These are phyloP conservation scores for cucumber (Cucumis sativus) DNA, from an alignment of 306 rosid species.

Conservation along the genomic window DNA sequence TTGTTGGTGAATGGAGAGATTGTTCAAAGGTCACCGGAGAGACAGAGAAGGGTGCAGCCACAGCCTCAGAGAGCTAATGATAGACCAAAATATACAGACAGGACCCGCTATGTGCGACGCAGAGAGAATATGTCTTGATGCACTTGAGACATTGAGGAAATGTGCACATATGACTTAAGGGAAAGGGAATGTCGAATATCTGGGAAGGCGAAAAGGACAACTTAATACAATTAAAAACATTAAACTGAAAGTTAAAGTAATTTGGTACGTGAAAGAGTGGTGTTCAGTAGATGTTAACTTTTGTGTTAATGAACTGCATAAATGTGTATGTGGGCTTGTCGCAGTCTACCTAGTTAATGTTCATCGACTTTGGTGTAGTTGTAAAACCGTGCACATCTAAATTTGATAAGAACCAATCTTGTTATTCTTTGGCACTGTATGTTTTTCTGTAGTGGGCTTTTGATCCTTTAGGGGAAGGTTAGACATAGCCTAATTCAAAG, in stretches of 20 bases:
- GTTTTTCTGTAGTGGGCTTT: neutral
- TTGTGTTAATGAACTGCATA: neutral
- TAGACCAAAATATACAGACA: slow-evolving; percentile 84
- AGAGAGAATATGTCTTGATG: slow-evolving; percentile 52
- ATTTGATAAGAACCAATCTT: neutral
- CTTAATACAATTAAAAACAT: neutral
- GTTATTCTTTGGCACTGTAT: neutral
- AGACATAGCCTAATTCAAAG: neutral
- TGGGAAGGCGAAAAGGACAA: neutral
- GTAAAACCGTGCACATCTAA: neutral
- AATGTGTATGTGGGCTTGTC: neutral
- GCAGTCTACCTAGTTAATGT: neutral
- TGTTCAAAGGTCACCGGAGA: slow-evolving; percentile 84
- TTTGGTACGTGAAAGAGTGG: neutral
- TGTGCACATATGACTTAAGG: neutral
- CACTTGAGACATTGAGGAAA: neutral
- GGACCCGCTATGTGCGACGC: slow-evolving; percentile 66
- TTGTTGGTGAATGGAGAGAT: slow-evolving; percentile 87
- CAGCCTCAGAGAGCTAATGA: slow-evolving; percentile 79
- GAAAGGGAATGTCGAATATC: neutral
- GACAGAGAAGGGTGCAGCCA: slow-evolving; percentile 95
- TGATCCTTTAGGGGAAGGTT: neutral
- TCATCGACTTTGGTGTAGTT: neutral
- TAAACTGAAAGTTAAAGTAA: neutral
- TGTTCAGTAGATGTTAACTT: neutral